Conservation (phyloP, 768 basidiomycete species). For the Leccinellum luteum region DNA sequence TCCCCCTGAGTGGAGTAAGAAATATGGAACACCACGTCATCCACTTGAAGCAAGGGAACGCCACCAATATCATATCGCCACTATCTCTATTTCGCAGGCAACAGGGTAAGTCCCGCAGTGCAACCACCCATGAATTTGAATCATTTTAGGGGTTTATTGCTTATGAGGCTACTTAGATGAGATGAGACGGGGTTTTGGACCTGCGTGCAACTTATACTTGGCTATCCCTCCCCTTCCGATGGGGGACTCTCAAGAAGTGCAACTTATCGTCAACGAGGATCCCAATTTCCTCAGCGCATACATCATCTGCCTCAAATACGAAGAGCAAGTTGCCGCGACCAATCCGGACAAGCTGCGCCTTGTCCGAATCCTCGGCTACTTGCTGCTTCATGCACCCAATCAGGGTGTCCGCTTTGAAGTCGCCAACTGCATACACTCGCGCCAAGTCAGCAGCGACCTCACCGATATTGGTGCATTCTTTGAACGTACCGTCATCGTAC, state of each 20-base stretch:
- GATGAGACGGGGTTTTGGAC: too few species aligned
- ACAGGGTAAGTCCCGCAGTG: too few species aligned
- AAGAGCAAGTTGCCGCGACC: neutral
- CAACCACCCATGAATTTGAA: too few species aligned
- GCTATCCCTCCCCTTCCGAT: too few species aligned
- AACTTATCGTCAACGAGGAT: neutral
- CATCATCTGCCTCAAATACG: neutral
- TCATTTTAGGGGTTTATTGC: too few species aligned
- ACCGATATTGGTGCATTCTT: neutral
- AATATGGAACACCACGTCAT: neutral
- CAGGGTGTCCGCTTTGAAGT: slow-evolving; percentile 1
- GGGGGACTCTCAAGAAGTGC: neutral
- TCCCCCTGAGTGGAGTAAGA: neutral
- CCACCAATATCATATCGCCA: too few species aligned
- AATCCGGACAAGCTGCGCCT: neutral
- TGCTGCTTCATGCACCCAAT: slow-evolving; percentile 6
- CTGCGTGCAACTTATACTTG: too few species aligned
- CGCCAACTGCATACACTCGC: slow-evolving; percentile 1
- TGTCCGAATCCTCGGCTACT: slow-evolving; percentile 6
- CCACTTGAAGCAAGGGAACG: too few species aligned
- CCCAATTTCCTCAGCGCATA: neutral
- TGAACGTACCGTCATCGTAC: slow-evolving; percentile 2
- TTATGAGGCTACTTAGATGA: too few species aligned
- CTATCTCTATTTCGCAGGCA: too few species aligned
- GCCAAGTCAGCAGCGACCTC: neutral